Evolutionary conservation across 192 early-diverging fungal genomes (phyloP), one percentile per base, ranked within the genome.

Genomic region (Physocladia obscura): DNA sequence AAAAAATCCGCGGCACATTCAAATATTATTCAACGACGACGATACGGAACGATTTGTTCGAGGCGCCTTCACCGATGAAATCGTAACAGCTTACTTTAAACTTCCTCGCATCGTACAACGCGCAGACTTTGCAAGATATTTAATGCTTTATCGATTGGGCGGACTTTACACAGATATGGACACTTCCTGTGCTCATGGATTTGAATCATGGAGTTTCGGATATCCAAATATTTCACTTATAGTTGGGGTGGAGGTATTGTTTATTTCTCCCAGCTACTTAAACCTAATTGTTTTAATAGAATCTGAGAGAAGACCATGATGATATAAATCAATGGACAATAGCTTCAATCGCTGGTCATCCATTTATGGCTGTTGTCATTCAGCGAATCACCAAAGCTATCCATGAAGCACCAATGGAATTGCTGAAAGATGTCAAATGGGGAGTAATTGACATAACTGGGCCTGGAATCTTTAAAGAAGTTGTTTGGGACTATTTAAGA

Each of bases 101-200:
- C 49, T 65, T 29, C 63, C 63, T 11, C 15, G 26, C 39, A 60
- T 62, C 56, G 65, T 75, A 17, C 62, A 60, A 49, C 55, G 67
- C 5, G 65, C 73, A 24, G 73, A 75, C 31, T 67, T 75, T 36
- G 49, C 21, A 3, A 56, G 77, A 40, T 78, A 78, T 56, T 35
- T 77, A 51, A 57, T 79, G 39, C 52, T 79, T 57, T 57, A 39
- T 26, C 27, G 50, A 8, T 69, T 67, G 32, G 77, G 77, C 13
- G 77, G 77, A 27, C 57, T 79, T 3, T 79, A 79, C 49, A 59
- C 61, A 30, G 77, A 79, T 49, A 57, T 67, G 48, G 77, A 79
- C 38, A 70, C 74, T 6, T 24, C 21, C 37, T 50, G 49, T 24
- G 30, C 55, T 24, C 31, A 34, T 17, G 51, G 74, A 5, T 34